Evolutionary conservation across 2,329 filamentous ascomycete genomes (phyloP).

Genomic region (Endoconidiophora laricicola): DNA sequence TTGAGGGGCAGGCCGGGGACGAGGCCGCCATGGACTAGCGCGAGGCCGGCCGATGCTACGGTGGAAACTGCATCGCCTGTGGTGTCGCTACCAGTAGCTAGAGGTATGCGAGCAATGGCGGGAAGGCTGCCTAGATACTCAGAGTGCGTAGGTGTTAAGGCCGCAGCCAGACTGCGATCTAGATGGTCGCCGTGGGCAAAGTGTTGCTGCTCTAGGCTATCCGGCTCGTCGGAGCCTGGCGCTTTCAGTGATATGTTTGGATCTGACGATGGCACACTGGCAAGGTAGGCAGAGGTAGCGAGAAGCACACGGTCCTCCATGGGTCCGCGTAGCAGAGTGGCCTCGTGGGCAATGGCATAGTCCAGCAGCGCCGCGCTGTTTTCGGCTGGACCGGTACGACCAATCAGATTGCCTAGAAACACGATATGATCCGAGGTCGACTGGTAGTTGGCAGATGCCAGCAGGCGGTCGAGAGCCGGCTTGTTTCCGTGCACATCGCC

Average conservation of each 20-base stretch:
- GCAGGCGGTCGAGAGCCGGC: constrained; percentile 44
- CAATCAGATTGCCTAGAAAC: constrained; percentile 62
- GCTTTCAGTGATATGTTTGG: constrained; percentile 17
- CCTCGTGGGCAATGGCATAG: constrained; percentile 53
- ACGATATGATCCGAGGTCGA: constrained; percentile 49
- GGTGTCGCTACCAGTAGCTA: neutral
- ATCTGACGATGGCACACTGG: constrained; percentile 17
- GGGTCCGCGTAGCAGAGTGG: constrained; percentile 77
- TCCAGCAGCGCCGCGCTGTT: constrained; percentile 65
- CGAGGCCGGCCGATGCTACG: constrained; percentile 24
- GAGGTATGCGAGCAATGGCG: constrained; percentile 50
- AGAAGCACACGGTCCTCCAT: constrained; percentile 79
- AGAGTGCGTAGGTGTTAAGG: constrained; percentile 39
- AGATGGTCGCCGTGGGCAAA: constrained; percentile 21
- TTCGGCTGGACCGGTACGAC: constrained; percentile 67
- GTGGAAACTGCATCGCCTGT: constrained; percentile 35
- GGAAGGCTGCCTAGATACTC: constrained; percentile 55
- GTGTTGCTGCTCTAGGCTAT: constrained; percentile 17
- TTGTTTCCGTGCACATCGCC: constrained; percentile 90
- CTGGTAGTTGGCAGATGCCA: constrained; percentile 50
- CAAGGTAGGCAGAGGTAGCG: constrained; percentile 27
- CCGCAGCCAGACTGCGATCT: constrained; percentile 39
- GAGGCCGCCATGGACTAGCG: constrained; percentile 72
- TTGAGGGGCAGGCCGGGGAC: constrained; percentile 57
- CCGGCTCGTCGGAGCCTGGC: constrained; percentile 16